Evolutionary conservation across 2,329 filamentous ascomycete species (phyloP), one percentile per base, ranked within the genome.

Genomic region (Didymella sp.): DNA sequence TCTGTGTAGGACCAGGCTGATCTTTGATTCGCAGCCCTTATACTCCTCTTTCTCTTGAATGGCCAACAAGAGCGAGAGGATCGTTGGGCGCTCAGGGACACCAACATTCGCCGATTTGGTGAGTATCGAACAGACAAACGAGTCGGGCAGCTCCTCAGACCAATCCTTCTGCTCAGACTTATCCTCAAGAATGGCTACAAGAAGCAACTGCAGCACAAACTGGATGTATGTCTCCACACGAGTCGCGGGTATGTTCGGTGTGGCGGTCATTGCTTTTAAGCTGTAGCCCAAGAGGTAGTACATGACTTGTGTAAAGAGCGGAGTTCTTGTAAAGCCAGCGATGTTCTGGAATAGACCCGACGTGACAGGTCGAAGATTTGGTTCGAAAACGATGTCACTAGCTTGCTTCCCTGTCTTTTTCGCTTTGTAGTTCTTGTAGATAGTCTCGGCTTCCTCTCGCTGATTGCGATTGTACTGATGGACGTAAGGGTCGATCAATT

Each of bases 401-500:
- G 85, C 80, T 40, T 88, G 82, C 73, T 93, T 92, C 17, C 93
- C 92, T 0, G 89, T 92, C 77, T 90, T 92, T 78, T 92, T 92
- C 11, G 92, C 91, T 81, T 95, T 87, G 81, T 91, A 89, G 69
- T 89, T 89, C 67, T 89, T 92, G 79, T 95, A 97, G 3, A 92
- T 89, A 64, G 86, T 88, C 76, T 99, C 95, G 0, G 94, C 92
- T 74, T 99, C 95, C 72, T 99, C 95, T 47, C 95, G 87, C 75
- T 98, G 94, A 69, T 99, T 99, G 73, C 96, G 96, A 70, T 88
- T 96, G 76, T 96, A 99, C 72, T 98, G 92, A 6, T 93, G 90
- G 70, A 93, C 95, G 74, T 97, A 99, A 0, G 96, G 95, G 73
- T 99, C 96, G 47, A 99, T 87, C 43, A 96, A 85, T 65, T 94